Conservation (phyloP, 345 rosid species). For the Salix purpurea region DNA sequence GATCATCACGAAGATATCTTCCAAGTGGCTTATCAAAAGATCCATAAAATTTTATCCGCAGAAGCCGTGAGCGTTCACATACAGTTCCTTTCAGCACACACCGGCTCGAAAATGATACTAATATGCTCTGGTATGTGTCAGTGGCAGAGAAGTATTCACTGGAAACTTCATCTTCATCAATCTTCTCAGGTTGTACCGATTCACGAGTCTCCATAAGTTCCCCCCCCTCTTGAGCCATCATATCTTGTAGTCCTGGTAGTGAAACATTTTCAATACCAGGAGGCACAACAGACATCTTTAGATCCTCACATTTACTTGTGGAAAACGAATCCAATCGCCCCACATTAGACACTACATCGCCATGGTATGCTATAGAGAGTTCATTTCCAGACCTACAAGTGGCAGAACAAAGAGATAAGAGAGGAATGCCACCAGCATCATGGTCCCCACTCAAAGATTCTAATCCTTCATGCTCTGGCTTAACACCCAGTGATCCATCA, state of each 20-base stretch:
- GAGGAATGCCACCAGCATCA: slow-evolving; percentile 32
- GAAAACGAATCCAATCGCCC: slow-evolving; percentile 31
- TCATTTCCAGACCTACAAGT: slow-evolving; percentile 30
- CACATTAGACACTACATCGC: slow-evolving; percentile 25
- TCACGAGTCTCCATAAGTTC: slow-evolving; percentile 34
- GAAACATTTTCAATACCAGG: slow-evolving; percentile 25
- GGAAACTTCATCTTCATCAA: slow-evolving; percentile 51
- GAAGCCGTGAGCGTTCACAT: slow-evolving; percentile 88
- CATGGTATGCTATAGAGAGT: slow-evolving; percentile 30
- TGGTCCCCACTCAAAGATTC: slow-evolving; percentile 34
- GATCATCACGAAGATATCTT: slow-evolving; percentile 71
- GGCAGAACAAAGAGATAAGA: slow-evolving; percentile 22
- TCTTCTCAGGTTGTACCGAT: slow-evolving; percentile 36
- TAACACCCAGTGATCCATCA: slow-evolving; percentile 25
- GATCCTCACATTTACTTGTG: slow-evolving; percentile 25
- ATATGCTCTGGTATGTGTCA: slow-evolving; percentile 83
- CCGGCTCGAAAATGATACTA: slow-evolving; percentile 87
- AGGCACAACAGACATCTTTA: slow-evolving; percentile 11
- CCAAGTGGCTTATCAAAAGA: slow-evolving; percentile 97
- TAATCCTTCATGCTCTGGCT: slow-evolving; percentile 35
- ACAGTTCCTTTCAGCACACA: slow-evolving; percentile 73
- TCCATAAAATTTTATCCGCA: slow-evolving; percentile 93
- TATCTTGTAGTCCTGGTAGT: slow-evolving; percentile 33
- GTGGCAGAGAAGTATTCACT: slow-evolving; percentile 68
- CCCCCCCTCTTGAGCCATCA: slow-evolving; percentile 33